Conservation (phyloP, 2,329 filamentous ascomycete species). For the Beauveria rudraprayagi region DNA sequence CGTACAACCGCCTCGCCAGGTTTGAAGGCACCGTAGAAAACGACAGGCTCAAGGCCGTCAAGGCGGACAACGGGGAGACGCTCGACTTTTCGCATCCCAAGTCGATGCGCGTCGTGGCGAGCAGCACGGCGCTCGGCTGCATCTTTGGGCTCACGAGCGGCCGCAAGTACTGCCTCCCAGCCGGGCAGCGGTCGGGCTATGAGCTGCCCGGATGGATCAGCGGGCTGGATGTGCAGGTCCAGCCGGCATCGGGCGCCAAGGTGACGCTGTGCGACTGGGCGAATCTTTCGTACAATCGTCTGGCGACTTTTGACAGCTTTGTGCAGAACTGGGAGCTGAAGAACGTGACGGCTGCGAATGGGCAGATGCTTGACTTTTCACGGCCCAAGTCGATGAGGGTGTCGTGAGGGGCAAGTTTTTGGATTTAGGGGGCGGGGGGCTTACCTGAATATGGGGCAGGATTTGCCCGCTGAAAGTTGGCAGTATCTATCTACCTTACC, state of each 20-base stretch:
- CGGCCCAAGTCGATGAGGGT: background rate
- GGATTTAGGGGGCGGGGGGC: too few species aligned
- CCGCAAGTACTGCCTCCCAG: background rate
- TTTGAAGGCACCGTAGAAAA: background rate
- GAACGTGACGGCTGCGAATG: background rate
- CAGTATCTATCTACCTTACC: too few species aligned
- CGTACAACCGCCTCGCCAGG: background rate
- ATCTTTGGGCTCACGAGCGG: background rate
- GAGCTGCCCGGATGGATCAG: background rate
- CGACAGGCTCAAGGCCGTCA: background rate
- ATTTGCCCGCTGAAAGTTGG: too few species aligned
- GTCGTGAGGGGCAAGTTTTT: too few species aligned
- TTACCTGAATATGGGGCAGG: too few species aligned
- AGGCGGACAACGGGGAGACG: background rate
- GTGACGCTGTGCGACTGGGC: background rate
- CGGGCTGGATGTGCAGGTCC: background rate
- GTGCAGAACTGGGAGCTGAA: background rate
- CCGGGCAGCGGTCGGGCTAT: background rate
- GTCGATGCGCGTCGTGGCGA: background rate
- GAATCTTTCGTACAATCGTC: background rate
- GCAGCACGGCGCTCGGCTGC: background rate
- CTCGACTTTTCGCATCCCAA: background rate
- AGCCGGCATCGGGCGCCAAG: background rate
- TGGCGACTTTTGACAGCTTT: background rate
- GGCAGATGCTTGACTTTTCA: background rate